Base-by-base conservation (phyloP, 2,329 filamentous ascomycete genomes). In the Meredithiella fracta region DNA sequence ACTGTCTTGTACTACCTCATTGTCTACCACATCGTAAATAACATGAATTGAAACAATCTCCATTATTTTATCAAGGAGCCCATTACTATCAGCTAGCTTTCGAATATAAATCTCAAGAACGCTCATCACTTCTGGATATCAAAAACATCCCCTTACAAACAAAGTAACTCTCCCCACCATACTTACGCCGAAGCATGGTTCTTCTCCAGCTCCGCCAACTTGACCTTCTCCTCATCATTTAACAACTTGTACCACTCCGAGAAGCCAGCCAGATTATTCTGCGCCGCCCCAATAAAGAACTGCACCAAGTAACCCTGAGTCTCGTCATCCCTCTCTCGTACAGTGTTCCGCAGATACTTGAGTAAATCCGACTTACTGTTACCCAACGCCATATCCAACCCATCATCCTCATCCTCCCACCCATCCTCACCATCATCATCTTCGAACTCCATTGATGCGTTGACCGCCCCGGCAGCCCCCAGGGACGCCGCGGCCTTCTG, bases 371-470 rank as follows among this genome's bases (percentile, higher is more conserved):
- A 73, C 67, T 85, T 85, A 42, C 78, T 83, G 25, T 75, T 69
- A 2, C 76, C 82, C 11, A 84, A 72, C 44, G 80, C 81, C n/a
- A 96, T 76, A 1, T 78, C 76, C 59, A 85, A 80, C 1, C 82
- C 78, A 63, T 96, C 91, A 68, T 97, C 91, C 86, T 91, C 95
- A 26, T 85, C 85, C 58, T 86, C 87, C 57, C 88, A 86, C 8
- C 85, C 85, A 40, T 82, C 82, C 23, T 83, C 81, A 55, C 81
- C 84, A 29, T 80, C 74, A 9, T 73, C 74, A 55, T 69, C 61
- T 64, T 72, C 70, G 23, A 67, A 68, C 47, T 77, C 73, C 29
- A 79, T 75, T 2, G 76, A 76, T 4, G 78, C 74, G 1, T 77
- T 73, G 0, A 79, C 79, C 0, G 79, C 77, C 0, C 80, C 82